Conservation (phyloP, 768 basidiomycete genomes). For the Lactarius sp. region DNA sequence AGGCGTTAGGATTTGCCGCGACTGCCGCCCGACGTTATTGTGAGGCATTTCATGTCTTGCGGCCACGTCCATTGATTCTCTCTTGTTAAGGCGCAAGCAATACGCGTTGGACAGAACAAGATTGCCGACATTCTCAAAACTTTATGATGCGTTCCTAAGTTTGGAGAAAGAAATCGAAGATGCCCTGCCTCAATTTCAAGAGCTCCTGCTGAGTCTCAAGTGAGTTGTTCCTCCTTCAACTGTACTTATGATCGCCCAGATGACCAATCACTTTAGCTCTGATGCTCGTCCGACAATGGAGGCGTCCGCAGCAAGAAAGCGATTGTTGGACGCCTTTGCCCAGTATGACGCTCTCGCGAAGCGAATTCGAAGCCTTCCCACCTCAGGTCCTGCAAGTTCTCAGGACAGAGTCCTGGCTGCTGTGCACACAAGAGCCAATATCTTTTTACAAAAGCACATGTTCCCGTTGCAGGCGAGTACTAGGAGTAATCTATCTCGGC, state of each 20-base stretch:
- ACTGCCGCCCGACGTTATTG: conserved; percentile 77
- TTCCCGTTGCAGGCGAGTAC: conserved; percentile 69
- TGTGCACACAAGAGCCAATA: conserved; percentile 65
- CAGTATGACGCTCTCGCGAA: conserved; percentile 89
- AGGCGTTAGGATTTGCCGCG: conserved; percentile 82
- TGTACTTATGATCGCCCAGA: conserved; percentile 30
- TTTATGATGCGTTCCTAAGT: conserved; percentile 53
- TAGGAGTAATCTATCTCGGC: not conserved
- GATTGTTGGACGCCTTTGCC: conserved; percentile 76
- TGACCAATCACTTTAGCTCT: conserved; percentile 30
- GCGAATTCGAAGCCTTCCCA: conserved; percentile 71
- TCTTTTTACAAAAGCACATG: conserved; percentile 89
- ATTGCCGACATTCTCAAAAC: conserved; percentile 6
- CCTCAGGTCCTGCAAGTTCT: conserved; percentile 56
- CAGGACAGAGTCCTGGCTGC: conserved; percentile 84
- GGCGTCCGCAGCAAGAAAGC: conserved; percentile 68
- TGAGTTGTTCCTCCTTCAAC: conserved; percentile 31
- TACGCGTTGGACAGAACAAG: conserved; percentile 52
- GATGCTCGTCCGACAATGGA: conserved; percentile 58
- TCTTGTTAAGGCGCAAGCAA: conserved; percentile 61
- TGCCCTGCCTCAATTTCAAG: conserved; percentile 81
- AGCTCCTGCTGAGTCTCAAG: conserved; percentile 69
- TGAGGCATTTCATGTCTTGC: conserved; percentile 38
- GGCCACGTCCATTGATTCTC: not conserved
- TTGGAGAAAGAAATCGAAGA: conserved; percentile 91